A percentile compares a stretch with the other conserved stretches of the same genome.
Evolutionary conservation across 805 yeast genomes (phyloP).

Genomic region (Pichia kluyveri): DNA sequence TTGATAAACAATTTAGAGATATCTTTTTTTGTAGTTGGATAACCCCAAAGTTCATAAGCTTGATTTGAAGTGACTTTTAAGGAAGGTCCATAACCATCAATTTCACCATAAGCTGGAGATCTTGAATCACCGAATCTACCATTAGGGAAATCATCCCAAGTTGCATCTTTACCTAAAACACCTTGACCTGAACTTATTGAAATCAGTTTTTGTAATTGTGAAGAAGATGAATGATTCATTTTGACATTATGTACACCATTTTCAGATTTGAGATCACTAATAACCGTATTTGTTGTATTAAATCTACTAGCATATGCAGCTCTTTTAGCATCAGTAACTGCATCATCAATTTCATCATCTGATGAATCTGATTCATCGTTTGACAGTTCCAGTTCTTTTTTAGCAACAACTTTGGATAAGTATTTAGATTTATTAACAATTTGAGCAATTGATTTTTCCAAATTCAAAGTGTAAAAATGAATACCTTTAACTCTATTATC

Average conservation of each 20-base stretch:
- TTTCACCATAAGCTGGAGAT: conserved; percentile 96
- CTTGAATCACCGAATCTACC: conserved; percentile 93
- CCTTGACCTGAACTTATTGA: conserved; percentile 84
- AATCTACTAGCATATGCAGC: conserved; percentile 28
- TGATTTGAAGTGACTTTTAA: conserved; percentile 62
- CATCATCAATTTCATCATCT: conserved; percentile 25
- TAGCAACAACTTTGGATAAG: conserved; percentile 38
- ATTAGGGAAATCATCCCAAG: conserved; percentile 96
- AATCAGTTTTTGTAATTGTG: conserved; percentile 47
- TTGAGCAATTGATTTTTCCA: conserved; percentile 87
- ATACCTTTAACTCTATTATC: conserved; percentile 62
- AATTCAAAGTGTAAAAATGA: conserved; percentile 87
- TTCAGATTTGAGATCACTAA: conserved; percentile 17
- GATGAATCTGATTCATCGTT: conserved; percentile 30
- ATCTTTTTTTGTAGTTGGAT: conserved; percentile 53
- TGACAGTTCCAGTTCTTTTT: conserved; percentile 25
- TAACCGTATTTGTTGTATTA: conserved; percentile 22
- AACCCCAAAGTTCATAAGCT: conserved; percentile 75
- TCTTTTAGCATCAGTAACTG: conserved; percentile 25
- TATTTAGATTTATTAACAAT: conserved; percentile 57
- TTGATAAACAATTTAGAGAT: conserved; percentile 57
- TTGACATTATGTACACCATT: conserved; percentile 1
- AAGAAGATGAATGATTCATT: conserved; percentile 15
- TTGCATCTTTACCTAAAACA: conserved; percentile 76
- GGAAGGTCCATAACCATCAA: conserved; percentile 94